Base-by-base conservation (phyloP, 306 rosid genomes). In the Citrullus amarus region DNA sequence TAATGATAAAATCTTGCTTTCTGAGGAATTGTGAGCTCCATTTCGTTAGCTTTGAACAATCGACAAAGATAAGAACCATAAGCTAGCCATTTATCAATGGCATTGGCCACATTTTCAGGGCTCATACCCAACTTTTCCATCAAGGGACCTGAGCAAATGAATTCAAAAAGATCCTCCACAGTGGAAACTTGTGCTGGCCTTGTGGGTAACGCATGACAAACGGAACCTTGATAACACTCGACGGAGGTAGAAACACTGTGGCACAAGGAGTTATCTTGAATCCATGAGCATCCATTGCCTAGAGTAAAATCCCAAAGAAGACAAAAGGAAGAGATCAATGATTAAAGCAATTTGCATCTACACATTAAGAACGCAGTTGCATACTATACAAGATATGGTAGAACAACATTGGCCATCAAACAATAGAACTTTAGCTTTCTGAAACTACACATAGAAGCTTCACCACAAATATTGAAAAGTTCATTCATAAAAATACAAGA, bases 1-100 rank as follows among this genome's bases (percentile, higher is more conserved):
- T 95, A 95, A 81, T 92, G 99, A 83, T 91, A 95, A 15, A 95
- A 32, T 90, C 99, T 87, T 76, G 93, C 97, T 85, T 92, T 92
- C 77, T 95, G 97, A 63, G 93, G 89, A 46, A 69, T 83, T 2
- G 89, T 84, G 46, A 95, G 90, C 80, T 65, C 81, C 87, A 95
- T 59, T 57, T 92, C 97, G n/a, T 87, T 89, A 74, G 92, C 91
- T 84, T 88, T 87, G 84, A 95, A 95, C 76, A 92, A 79, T 62
- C 80, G 86, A 80, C 97, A 88, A 36, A 95, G 82, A 43, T 82
- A 59, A 70, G 73, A 79, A 48, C 99, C 97, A 81, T 89, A 87
- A 5, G 80, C 44, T 32, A 92, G 50, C 98, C 98, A 92, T 71
- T 89, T 91, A 82, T 95, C 97, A 12, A 95, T 83, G 74, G 93